These are phyloP conservation scores for Eimeria praecox DNA, from an alignment of 169 alveolate species.

Conservation along the genomic window DNA sequence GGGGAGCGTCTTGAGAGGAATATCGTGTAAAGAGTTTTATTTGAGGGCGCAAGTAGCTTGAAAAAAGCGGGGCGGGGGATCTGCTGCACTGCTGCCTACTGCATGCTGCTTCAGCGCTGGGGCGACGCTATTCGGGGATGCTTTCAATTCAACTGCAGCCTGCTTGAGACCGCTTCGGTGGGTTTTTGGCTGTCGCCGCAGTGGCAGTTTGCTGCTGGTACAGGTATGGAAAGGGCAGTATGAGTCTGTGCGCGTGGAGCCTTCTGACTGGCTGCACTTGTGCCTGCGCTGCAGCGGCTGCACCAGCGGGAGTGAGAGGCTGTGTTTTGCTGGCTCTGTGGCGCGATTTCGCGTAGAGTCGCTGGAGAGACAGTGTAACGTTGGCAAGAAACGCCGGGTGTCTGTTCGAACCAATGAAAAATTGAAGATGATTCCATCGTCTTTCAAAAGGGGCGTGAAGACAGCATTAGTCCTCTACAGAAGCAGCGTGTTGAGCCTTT, in stretches of 20 bases:
- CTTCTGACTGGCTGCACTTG: background rate
- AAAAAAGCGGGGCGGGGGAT: background rate
- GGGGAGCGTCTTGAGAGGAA: background rate
- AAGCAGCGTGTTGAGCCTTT: background rate
- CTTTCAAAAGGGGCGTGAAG: background rate
- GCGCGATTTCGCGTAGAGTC: background rate
- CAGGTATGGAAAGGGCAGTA: background rate
- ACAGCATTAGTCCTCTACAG: background rate
- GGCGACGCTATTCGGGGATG: no score
- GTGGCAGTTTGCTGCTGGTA: background rate
- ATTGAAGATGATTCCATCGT: background rate
- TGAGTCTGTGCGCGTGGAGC: background rate
- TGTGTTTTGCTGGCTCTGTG: background rate
- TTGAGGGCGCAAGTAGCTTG: background rate
- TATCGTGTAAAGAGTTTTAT: background rate
- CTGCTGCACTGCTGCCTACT: background rate
- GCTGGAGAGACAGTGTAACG: background rate
- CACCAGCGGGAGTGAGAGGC: background rate
- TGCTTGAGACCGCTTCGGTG: background rate
- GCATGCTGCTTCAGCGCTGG: background rate
- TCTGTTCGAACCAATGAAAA: background rate
- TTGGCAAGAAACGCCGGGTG: background rate
- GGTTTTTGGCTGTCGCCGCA: background rate
- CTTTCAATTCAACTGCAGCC: background rate
- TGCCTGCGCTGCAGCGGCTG: background rate